Conservation (phyloP, 305 asterid species). For the Fraxinus floribunda region DNA sequence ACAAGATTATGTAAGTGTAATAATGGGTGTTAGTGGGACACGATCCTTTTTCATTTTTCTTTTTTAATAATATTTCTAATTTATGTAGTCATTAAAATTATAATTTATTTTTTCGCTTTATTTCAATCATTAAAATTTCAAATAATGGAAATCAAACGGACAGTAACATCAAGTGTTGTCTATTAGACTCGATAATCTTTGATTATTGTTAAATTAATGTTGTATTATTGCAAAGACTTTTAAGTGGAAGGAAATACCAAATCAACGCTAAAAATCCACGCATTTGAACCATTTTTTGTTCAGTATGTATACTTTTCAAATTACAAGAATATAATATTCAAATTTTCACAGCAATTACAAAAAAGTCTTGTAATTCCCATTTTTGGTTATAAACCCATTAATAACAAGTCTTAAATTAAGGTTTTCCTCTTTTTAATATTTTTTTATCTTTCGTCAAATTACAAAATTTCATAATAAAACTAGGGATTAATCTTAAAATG, state of each 20-base stretch:
- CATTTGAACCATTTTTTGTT: background rate
- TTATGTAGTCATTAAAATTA: too few relatives aligned
- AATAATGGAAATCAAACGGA: too few relatives aligned
- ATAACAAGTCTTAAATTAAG: background rate
- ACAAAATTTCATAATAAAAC: background rate
- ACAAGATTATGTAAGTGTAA: background rate
- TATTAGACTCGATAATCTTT: background rate
- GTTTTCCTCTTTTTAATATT: background rate
- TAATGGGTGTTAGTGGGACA: background rate
- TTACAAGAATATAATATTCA: background rate
- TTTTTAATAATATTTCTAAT: background rate
- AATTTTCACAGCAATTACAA: too few relatives aligned
- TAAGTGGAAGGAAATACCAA: constrained; percentile 14
- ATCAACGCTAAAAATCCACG: constrained; percentile 9
- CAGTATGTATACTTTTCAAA: background rate
- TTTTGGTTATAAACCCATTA: background rate
- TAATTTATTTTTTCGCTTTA: too few relatives aligned
- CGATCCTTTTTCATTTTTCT: background rate
- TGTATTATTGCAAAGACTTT: constrained; percentile 21
- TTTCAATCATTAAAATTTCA: too few relatives aligned
- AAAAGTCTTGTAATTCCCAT: background rate
- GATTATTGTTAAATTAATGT: constrained; percentile 9
- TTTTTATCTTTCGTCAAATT: background rate
- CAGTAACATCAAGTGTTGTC: background rate
- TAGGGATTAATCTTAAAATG: too few relatives aligned